Evolutionary conservation across 495 filamentous ascomycete genomes (phyloP).

Genomic region (Neurospora terricola): DNA sequence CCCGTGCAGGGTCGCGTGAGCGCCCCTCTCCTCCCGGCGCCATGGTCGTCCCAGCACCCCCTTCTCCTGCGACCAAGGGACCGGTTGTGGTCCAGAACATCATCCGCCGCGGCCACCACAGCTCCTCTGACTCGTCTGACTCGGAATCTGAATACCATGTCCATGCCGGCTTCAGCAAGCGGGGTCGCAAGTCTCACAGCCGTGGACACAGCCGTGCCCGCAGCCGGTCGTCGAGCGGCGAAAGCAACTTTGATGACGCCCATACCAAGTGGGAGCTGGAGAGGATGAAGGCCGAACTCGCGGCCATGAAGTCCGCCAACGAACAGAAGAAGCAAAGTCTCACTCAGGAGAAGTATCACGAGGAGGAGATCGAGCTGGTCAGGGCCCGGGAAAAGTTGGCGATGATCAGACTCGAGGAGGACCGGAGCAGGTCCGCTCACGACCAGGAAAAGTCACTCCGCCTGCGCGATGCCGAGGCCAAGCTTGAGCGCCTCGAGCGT

Average conservation of each 20-base stretch:
- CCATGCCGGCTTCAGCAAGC: slow-evolving; percentile 3
- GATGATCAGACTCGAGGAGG: slow-evolving; percentile 8
- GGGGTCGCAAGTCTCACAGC: slow-evolving; percentile 9
- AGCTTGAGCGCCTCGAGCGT: slow-evolving; percentile 1
- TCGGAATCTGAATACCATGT: slow-evolving; percentile 7
- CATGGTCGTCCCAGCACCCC: slow-evolving; percentile 7
- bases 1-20: slow-evolving; percentile 33
- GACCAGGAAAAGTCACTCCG: slow-evolving; percentile 8
- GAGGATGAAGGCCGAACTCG: slow-evolving; percentile 11
- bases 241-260: slow-evolving; percentile 21
- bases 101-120: slow-evolving; percentile 15
- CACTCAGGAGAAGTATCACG: slow-evolving; percentile 6
- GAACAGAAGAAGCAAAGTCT: slow-evolving; percentile 12
- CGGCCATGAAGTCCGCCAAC: slow-evolving; percentile 8
- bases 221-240: slow-evolving; percentile 16
- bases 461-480: background rate
- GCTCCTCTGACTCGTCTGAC: slow-evolving; percentile 26
- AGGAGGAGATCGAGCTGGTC: slow-evolving; percentile 5
- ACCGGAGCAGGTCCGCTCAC: slow-evolving; percentile 10
- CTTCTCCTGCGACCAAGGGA: slow-evolving; percentile 1
- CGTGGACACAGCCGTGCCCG: slow-evolving; percentile 14
- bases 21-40: slow-evolving; percentile 21
- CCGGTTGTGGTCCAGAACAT: slow-evolving; percentile 44
- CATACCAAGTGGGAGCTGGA: slow-evolving; percentile 16
- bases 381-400: slow-evolving; percentile 12